Percentiles rank a stretch among this genome's conserved stretches.
Conservation (phyloP, 441 rosid species). For the Manihot esculenta region DNA sequence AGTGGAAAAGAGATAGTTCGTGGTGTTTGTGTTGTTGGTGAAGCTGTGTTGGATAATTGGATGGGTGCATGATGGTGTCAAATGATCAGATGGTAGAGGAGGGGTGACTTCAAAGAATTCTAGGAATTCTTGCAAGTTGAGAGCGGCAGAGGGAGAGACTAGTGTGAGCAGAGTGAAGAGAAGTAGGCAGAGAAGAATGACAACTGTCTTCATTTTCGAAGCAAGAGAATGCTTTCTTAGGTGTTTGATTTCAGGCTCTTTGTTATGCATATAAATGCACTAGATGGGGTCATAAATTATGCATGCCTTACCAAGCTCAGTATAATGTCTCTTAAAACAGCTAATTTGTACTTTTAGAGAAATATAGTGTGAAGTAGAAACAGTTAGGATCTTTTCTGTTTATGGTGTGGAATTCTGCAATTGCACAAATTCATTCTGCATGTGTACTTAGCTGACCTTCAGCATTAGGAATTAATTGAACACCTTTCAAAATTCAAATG, state of each 20-base stretch:
- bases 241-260: not conserved
- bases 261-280: not conserved
- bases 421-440: not conserved
- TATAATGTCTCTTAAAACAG: constrained; percentile 11
- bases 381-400: not conserved
- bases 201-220: not conserved
- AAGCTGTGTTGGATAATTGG: not conserved
- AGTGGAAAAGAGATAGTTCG: not conserved
- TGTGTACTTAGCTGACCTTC: not conserved
- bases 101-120: not conserved
- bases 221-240: not conserved
- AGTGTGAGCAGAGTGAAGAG: not conserved
- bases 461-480: not conserved
- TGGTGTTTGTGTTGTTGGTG: not conserved
- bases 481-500: not conserved
- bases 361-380: not conserved
- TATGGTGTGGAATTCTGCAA: not conserved
- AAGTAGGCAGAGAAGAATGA: not conserved
- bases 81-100: not conserved
- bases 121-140: not conserved
- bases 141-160: not conserved
- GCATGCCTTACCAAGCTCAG: constrained; percentile 6
- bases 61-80: not conserved
- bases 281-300: not conserved
- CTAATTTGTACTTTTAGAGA: not conserved